phyloP scores from a whole-genome alignment of 805 yeast genomes.

The Debaryomyces maramus region DNA sequence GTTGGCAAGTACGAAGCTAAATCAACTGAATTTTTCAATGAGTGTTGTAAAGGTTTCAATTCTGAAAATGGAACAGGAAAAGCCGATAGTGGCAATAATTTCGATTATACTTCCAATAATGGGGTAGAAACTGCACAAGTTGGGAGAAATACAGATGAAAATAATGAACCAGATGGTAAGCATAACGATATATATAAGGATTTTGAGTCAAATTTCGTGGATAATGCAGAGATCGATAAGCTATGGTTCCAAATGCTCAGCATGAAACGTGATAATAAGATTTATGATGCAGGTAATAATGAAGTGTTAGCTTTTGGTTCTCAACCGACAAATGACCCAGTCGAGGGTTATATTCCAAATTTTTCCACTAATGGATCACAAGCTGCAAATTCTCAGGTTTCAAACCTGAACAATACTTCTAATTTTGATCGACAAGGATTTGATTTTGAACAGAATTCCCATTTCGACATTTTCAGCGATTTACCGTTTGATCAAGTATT shows the following conservation, averaged over 20 bases:
- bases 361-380: background rate
- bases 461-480: constrained; percentile 28
- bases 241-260: constrained; percentile 37
- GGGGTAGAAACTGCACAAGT: background rate
- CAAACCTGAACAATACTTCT: background rate
- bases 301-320: too few relatives aligned
- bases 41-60: background rate
- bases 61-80: background rate
- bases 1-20: constrained; percentile 18
- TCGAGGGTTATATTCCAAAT: too few relatives aligned
- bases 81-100: background rate
- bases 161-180: background rate
- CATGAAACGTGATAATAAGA: constrained; percentile 22
- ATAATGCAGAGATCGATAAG: constrained; percentile 32
- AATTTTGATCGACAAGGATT: constrained; percentile 10
- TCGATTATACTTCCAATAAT: background rate
- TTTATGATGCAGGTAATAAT: background rate
- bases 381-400: background rate
- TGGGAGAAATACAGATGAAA: background rate
- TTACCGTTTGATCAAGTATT: constrained; percentile 25
- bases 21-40: constrained; percentile 10
- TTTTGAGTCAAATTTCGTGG: constrained; percentile 19
- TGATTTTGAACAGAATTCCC: constrained; percentile 15
- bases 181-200: constrained; percentile 5
- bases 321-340: too few relatives aligned